Evolutionary conservation across 2,329 filamentous ascomycete species (phyloP), one percentile per base, ranked within the genome.

Genomic region (Lachnellula subtilissima): DNA sequence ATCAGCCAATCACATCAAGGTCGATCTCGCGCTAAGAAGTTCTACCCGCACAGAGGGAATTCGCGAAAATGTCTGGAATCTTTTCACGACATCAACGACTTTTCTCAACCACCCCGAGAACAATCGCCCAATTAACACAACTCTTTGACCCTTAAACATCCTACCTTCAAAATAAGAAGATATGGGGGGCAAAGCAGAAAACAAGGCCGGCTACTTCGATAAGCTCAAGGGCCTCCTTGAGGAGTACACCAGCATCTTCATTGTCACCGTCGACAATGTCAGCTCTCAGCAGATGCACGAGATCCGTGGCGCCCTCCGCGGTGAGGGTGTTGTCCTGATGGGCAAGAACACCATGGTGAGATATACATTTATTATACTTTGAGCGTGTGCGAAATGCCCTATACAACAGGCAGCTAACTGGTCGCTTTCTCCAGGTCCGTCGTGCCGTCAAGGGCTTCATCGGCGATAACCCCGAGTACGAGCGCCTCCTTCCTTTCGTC

Each of bases 261-360:
- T 99, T 78, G 92, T 96, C 77, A 86, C 75, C 74, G 88, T 93
- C 75, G 90, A 97, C 91, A 99, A 97, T 99, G 94, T 99, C 86
- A 91, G 88, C 78, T 99, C 94, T 70, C 94, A 99, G 87, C 95
- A 99, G 87, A 99, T 99, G 95, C 94, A 99, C 90, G 94, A 99
- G 86, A 97, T 99, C 78, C 89, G 94, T 77, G 80, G 87, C 73
- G 79, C 90, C 72, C 89, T 99, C 76, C 92, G 94, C 76, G 88
- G 87, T 63, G 80, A 96, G 78, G 92, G 85, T 79, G 89, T 97
- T 70, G 92, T 99, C 71, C 84, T 99, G 80, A 97, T 97, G 94
- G 94, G 93, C 76, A 97, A 97, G 88, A 99, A 99, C 87, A 99
- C 94, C 79, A 99, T 99, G 94, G 93, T 94, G 60, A 56, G 39